A percentile compares a stretch with the other conserved stretches of the same genome.
Conservation (phyloP, 805 yeast species). For the Candida silvicultrix region DNA sequence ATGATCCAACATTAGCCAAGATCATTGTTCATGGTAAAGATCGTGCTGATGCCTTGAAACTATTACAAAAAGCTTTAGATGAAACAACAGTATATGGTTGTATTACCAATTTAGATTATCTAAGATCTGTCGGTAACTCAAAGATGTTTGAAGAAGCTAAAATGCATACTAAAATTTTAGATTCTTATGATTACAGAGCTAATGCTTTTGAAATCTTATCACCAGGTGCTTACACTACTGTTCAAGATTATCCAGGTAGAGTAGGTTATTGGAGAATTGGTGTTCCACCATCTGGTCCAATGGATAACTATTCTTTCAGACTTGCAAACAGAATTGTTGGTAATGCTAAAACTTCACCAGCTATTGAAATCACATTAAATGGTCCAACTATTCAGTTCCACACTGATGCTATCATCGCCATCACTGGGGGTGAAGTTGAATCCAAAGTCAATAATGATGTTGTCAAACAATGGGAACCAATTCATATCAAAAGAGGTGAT, state of each 20-base stretch:
- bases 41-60: constrained; percentile 75
- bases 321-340: constrained; percentile 90
- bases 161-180: constrained; percentile 84
- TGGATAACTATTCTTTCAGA: constrained; percentile 90
- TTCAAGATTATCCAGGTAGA: constrained; percentile 95
- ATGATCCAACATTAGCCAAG: constrained; percentile 94
- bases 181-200: constrained; percentile 72
- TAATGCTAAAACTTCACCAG: constrained; percentile 76
- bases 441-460: constrained; percentile 58
- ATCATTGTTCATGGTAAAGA: constrained; percentile 92
- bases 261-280: constrained; percentile 62
- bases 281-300: constrained; percentile 98
- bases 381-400: constrained; percentile 90
- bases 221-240: constrained; percentile 95
- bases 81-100: constrained; percentile 89
- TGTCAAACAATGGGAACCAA: constrained; percentile 66
- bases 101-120: constrained; percentile 82
- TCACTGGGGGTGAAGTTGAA: constrained; percentile 80
- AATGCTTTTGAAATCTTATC: constrained; percentile 76
- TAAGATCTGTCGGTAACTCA: constrained; percentile 79
- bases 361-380: constrained; percentile 77
- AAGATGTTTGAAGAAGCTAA: constrained; percentile 76
- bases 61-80: constrained; percentile 72
- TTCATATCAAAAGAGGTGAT: constrained; percentile 68
- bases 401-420: constrained; percentile 65